Evolutionary conservation across 768 basidiomycete species (phyloP).

Genomic region (Hericium coralloides): DNA sequence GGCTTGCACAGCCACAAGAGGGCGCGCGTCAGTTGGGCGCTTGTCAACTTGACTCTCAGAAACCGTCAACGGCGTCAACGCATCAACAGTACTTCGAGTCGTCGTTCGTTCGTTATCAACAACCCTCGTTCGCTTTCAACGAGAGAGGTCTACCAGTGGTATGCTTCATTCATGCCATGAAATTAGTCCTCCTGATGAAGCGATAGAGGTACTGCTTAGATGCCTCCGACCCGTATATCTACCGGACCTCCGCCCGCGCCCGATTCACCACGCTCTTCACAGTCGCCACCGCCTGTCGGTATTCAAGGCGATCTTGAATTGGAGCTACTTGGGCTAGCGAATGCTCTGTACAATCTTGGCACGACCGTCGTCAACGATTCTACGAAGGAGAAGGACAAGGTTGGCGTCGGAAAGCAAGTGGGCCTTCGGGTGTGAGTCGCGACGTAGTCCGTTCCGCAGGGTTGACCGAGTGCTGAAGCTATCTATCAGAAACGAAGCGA

Average conservation of each 20-base stretch:
- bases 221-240: not conserved
- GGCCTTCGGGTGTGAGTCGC: conserved; percentile 60
- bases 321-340: conserved; percentile 68
- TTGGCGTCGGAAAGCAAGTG: conserved; percentile 59
- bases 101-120: too few species aligned
- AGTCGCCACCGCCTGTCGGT: conserved; percentile 64
- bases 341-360: conserved; percentile 71
- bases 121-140: too few species aligned
- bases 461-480: not conserved
- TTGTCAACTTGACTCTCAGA: too few species aligned
- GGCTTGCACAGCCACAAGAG: too few species aligned
- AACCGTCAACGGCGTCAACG: too few species aligned
- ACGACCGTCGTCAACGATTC: conserved; percentile 80
- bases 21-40: too few species aligned
- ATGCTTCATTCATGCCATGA: too few species aligned
- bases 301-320: conserved; percentile 67
- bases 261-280: conserved; percentile 62
- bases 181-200: too few species aligned
- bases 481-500: conserved; percentile 57
- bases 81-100: too few species aligned
- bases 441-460: not conserved
- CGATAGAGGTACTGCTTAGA: not conserved
- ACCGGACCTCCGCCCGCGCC: conserved; percentile 27
- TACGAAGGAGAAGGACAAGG: conserved; percentile 69
- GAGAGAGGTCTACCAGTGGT: too few species aligned